Conservation (phyloP, 345 rosid species). For the Trapa bicornis region DNA sequence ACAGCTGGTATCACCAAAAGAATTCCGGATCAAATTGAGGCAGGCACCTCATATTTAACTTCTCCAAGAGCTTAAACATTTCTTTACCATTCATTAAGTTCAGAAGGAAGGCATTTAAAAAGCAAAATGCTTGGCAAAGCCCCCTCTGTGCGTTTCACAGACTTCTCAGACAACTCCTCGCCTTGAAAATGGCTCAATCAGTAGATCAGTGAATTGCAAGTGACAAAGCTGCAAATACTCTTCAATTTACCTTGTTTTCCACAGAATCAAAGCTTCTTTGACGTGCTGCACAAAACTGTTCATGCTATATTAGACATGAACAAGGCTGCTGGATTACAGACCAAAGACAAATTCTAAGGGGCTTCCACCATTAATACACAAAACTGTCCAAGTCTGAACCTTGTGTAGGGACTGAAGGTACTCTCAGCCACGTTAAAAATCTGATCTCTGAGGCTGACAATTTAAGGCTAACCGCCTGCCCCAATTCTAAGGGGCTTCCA, state of each 20-base stretch:
- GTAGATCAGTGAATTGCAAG: conserved; percentile 68
- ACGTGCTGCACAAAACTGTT: conserved; percentile 18
- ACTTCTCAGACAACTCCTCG: conserved; percentile 44
- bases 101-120: conserved; percentile 69
- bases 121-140: conserved; percentile 41
- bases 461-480: too few species aligned
- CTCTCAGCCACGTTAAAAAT: too few species aligned
- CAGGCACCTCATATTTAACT: conserved; percentile 60
- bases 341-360: too few species aligned
- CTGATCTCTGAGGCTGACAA: too few species aligned
- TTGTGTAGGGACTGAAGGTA: too few species aligned
- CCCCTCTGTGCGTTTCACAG: conserved; percentile 52
- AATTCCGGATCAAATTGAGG: conserved; percentile 67
- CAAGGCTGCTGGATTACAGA: too few species aligned
- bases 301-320: too few species aligned
- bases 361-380: too few species aligned
- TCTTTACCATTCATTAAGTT: conserved; percentile 47
- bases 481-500: too few species aligned
- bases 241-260: conserved; percentile 64
- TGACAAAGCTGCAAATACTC: conserved; percentile 48
- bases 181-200: conserved; percentile 65
- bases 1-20: conserved; percentile 71
- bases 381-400: too few species aligned
- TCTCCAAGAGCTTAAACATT: conserved; percentile 56
- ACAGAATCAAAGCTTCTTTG: conserved; percentile 46